Evolutionary conservation across 2,329 filamentous ascomycete genomes (phyloP), one percentile per base, ranked within the genome.

Genomic region (Seiridium cupressi): DNA sequence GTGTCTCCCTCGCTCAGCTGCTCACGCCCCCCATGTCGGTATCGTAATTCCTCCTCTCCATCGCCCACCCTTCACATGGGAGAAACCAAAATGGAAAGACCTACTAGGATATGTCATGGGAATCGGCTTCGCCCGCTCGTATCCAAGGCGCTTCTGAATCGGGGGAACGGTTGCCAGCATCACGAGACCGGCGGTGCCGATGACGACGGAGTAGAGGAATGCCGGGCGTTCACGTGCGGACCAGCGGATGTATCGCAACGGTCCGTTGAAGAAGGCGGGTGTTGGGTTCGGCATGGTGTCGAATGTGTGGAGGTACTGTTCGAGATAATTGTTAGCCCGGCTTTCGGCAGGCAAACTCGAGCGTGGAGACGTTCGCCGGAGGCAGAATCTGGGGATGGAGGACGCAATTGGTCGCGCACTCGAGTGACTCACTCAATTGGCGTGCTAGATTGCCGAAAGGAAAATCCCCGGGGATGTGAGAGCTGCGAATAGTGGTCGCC

Each of bases 21-120:
- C 44, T 47, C 8, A 44, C 40, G 8, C 3, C 40, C 8, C 40
- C 40, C 13, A 8, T 13, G 13, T 44, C 40, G 18, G 18, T 42
- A 42, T 13, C 38, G 13, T 42, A 18, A 31, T 18, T 31, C 26
- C 26, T 49, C 26, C 26, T 26, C 3, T 49, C 31, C 46, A 44
- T 6, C 8, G 42, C 42, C 42, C 18, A 11, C 10, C 46, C 10
- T 31, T 26, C 26, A 9, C 10, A 26, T 13, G 18, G 32, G n/a
- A 5, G 9, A 38, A 8, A 1, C 9, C 13, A 8, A 32, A 18
- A n/a, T 8, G 3, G 5, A 11, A 57, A 11, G 10, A 85, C 92
- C 75, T 85, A 98, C 94, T 86, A 62, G 95, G 95, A 82, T 98
- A 99, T 73, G 93, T 96, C 76, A 93, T 79, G 38, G 95, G 95